Conservation (phyloP, 148 eudicot genomes). For the Euryodendron excelsum region DNA sequence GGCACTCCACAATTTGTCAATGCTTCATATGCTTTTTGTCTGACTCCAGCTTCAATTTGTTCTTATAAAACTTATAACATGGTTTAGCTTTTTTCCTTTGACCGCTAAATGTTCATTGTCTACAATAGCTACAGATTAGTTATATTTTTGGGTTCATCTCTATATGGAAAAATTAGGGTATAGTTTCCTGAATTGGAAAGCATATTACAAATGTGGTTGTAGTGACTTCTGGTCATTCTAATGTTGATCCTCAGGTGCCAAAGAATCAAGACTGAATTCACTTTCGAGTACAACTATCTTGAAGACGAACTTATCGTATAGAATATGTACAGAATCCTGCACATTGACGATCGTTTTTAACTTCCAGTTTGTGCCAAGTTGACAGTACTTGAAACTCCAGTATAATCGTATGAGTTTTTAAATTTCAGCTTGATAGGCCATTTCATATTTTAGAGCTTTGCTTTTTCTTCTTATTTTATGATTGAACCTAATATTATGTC, state of each 20-base stretch:
- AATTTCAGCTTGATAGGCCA: not conserved
- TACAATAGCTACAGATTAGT: not conserved
- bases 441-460: not conserved
- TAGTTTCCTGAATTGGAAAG: not conserved
- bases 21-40: too few relatives aligned
- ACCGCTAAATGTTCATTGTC: too few relatives aligned
- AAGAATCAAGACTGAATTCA: constrained; percentile 72
- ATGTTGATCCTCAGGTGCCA: constrained; percentile 58
- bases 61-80: too few relatives aligned
- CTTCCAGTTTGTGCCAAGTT: not conserved
- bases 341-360: not conserved
- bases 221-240: constrained; percentile 2
- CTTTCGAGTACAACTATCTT: constrained; percentile 76
- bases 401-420: not conserved
- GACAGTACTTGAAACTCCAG: not conserved
- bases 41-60: too few relatives aligned
- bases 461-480: too few relatives aligned
- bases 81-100: not conserved
- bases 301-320: constrained; percentile 89
- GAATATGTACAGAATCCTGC: too few relatives aligned
- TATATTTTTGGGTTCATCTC: not conserved
- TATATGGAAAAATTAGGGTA: not conserved
- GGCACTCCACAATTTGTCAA: too few relatives aligned
- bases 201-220: not conserved
- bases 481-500: too few relatives aligned